phyloP scores from a whole-genome alignment of 805 yeast species.

The Hemisphaericaspora nanyangensis region DNA sequence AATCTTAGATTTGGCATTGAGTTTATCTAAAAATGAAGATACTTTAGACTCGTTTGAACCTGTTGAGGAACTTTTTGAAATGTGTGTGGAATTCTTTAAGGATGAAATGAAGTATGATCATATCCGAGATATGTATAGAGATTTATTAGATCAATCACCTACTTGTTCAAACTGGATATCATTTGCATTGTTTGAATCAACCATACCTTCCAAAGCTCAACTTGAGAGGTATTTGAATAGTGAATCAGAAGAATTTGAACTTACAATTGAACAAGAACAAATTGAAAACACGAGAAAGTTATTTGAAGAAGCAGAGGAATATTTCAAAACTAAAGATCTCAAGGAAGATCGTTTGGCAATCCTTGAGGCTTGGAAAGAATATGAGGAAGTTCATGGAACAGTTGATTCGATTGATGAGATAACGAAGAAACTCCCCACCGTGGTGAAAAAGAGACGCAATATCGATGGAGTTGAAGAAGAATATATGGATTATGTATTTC shows the following conservation, averaged over 20 bases:
- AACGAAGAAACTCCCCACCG: conserved; percentile 48
- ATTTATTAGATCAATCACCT: conserved; percentile 28
- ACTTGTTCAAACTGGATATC: conserved; percentile 48
- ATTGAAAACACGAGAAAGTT: conserved; percentile 48
- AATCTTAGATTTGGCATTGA: conserved; percentile 52
- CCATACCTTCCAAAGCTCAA: conserved; percentile 56
- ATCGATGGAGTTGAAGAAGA: conserved; percentile 51
- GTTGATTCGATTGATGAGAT: conserved; percentile 32
- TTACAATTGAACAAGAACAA: conserved; percentile 49
- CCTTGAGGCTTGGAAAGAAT: conserved; percentile 58
- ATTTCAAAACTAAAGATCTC: conserved; percentile 34
- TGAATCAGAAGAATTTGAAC: conserved; percentile 48
- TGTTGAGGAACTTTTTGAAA: conserved; percentile 17
- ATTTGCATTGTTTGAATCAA: conserved; percentile 67
- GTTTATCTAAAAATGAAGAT: conserved; percentile 18
- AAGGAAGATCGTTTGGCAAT: conserved; percentile 48
- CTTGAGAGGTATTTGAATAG: conserved; percentile 40
- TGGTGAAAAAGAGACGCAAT: conserved; percentile 42
- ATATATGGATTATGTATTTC: conserved; percentile 59
- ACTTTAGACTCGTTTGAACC: conserved; percentile 26
- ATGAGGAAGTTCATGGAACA: conserved; percentile 63
- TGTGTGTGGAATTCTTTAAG: conserved; percentile 54
- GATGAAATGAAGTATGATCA: conserved; percentile 55
- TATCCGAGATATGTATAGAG: conserved; percentile 51
- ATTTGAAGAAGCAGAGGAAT: conserved; percentile 51